Evolutionary conservation across 352 stramenopile species (phyloP).

Genomic region (Pythium plurisporium): DNA sequence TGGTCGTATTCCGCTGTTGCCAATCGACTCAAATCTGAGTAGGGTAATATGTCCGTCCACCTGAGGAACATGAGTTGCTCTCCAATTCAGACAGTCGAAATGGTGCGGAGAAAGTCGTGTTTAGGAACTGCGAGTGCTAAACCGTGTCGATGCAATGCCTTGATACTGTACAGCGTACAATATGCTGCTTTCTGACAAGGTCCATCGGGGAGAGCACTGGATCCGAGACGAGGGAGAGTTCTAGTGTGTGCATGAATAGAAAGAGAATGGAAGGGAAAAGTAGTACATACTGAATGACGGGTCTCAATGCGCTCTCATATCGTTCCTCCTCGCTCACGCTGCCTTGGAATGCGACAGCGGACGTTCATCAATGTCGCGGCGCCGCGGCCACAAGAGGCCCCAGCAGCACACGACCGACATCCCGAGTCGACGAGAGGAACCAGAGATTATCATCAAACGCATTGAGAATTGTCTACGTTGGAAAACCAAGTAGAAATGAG

Average conservation of each 20-base stretch:
- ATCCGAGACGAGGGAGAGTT: not conserved
- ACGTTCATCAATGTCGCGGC: conserved; percentile 10
- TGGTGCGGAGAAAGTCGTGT: too few species aligned
- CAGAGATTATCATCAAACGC: conserved; percentile 20
- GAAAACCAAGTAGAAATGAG: conserved; percentile 28
- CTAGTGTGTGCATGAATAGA: not conserved
- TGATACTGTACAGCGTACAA: too few species aligned
- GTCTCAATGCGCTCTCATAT: conserved; percentile 18
- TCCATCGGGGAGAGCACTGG: too few species aligned
- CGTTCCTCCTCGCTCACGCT: conserved; percentile 15
- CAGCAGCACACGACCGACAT: conserved; percentile 7
- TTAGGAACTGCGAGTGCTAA: too few species aligned
- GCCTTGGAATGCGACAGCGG: conserved; percentile 9
- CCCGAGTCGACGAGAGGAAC: conserved; percentile 24
- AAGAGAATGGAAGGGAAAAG: not conserved
- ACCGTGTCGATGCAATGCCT: too few species aligned
- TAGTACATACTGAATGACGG: not conserved
- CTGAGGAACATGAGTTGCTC: not conserved
- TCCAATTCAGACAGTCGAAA: too few species aligned
- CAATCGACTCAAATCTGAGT: not conserved
- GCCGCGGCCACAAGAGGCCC: not conserved
- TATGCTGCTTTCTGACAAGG: too few species aligned
- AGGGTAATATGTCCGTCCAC: not conserved
- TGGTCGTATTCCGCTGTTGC: not conserved
- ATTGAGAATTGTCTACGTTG: conserved; percentile 27